Evolutionary conservation across 1,284 basidiomycete genomes (phyloP).

Genomic region (Sphagnurus paluster): DNA sequence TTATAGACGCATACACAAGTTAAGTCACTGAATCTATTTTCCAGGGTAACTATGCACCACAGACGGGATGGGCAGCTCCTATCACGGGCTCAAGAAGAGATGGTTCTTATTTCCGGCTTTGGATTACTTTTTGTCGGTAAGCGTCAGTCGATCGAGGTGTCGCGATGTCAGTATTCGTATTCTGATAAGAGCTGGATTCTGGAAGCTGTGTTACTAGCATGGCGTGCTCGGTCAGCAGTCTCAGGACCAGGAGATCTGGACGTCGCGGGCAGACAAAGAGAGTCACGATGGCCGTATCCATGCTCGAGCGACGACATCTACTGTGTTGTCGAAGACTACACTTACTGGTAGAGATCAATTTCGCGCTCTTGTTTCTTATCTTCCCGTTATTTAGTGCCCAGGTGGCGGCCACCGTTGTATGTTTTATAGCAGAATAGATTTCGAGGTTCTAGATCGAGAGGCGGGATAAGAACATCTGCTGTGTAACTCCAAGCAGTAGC

Average conservation of each 20-base stretch:
- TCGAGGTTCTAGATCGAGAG: no score
- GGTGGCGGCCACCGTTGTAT: slow-evolving; percentile 3
- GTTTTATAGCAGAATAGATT: background rate
- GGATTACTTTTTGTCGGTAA: slow-evolving; percentile 74
- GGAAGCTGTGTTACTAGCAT: slow-evolving; percentile 45
- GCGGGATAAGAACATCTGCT: no score
- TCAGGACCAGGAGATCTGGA: slow-evolving; percentile 19
- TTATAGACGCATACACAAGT: no score
- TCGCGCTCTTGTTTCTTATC: background rate
- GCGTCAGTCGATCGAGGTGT: no score
- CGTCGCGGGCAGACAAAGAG: slow-evolving; percentile 18
- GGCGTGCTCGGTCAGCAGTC: slow-evolving; percentile 34
- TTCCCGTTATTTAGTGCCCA: background rate
- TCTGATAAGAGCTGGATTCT: slow-evolving; percentile 5
- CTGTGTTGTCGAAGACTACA: slow-evolving; percentile 74
- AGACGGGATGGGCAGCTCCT: slow-evolving; percentile 55
- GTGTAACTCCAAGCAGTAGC: no score
- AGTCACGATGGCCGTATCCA: slow-evolving; percentile 40
- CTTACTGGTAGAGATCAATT: slow-evolving; percentile 46
- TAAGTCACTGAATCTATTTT: slow-evolving; percentile 3
- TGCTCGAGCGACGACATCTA: slow-evolving; percentile 61
- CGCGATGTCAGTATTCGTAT: background rate
- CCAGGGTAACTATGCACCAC: slow-evolving; percentile 66
- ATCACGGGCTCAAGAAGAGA: slow-evolving; percentile 69
- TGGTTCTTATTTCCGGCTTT: slow-evolving; percentile 65